Evolutionary conservation across 768 basidiomycete genomes (phyloP).

Genomic region (Termitomyces bulborhizus): DNA sequence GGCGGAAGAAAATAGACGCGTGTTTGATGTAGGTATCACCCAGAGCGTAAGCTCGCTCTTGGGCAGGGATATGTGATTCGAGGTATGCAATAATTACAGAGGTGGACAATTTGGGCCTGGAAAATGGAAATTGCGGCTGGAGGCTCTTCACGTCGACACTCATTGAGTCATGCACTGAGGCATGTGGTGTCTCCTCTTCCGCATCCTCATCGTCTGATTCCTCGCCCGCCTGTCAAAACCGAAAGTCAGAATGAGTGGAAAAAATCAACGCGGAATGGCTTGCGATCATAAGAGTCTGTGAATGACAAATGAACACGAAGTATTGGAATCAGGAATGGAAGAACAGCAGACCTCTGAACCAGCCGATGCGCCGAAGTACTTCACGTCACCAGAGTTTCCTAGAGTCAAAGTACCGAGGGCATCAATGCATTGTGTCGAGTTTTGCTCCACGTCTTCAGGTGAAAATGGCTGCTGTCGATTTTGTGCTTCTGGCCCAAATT

Average conservation of each 20-base stretch:
- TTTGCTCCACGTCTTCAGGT: slow-evolving; percentile 24
- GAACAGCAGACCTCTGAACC: slow-evolving; percentile 45
- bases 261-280: not conserved
- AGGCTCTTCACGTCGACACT: slow-evolving; percentile 29
- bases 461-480: slow-evolving; percentile 6
- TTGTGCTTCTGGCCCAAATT: slow-evolving; percentile 48
- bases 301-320: not conserved
- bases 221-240: slow-evolving; percentile 20
- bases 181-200: slow-evolving; percentile 10
- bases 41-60: slow-evolving; percentile 33
- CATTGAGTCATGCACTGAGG: slow-evolving; percentile 8
- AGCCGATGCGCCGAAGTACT: slow-evolving; percentile 61
- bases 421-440: slow-evolving; percentile 34
- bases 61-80: slow-evolving; percentile 37
- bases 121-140: slow-evolving; percentile 36
- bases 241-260: not conserved
- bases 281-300: slow-evolving; percentile 37
- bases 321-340: not conserved
- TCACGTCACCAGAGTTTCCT: slow-evolving; percentile 52
- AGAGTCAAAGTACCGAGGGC: slow-evolving; percentile 61
- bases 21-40: slow-evolving; percentile 39
- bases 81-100: slow-evolving; percentile 25
- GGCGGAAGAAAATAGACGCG: slow-evolving; percentile 43
- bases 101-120: slow-evolving; percentile 25
- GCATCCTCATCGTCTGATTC: slow-evolving; percentile 22